Conservation (phyloP, 331 rosid species). For the Phaseolus coccineus region DNA sequence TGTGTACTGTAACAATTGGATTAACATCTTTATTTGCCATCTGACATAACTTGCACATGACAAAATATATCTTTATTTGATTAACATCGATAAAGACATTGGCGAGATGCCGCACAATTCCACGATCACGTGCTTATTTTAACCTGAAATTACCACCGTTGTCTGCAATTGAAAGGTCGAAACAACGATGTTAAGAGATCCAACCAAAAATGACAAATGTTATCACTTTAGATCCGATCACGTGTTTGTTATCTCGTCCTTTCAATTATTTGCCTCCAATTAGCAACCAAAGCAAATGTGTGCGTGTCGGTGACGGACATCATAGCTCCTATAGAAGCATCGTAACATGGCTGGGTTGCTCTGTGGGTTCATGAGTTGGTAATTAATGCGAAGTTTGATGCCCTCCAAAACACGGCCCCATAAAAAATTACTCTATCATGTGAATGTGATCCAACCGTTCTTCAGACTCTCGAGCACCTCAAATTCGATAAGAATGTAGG, state of each 20-base stretch:
- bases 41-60: background rate
- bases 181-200: background rate
- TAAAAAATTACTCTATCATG: constrained; percentile 43
- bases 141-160: background rate
- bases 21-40: too few relatives aligned
- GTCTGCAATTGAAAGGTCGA: constrained; percentile 6
- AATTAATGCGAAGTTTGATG: constrained; percentile 34
- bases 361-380: constrained; percentile 16
- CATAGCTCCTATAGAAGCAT: constrained; percentile 30
- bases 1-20: too few relatives aligned
- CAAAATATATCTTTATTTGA: background rate
- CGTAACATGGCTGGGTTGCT: constrained; percentile 14
- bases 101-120: constrained; percentile 31
- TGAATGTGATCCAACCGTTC: constrained; percentile 38
- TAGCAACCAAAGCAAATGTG: constrained; percentile 7
- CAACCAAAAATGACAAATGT: constrained; percentile 9
- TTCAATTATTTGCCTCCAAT: constrained; percentile 30
- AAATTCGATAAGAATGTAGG: constrained; percentile 43
- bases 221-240: constrained; percentile 34
- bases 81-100: background rate
- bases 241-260: constrained; percentile 2
- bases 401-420: constrained; percentile 36
- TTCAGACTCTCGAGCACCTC: constrained; percentile 39
- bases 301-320: constrained; percentile 47
- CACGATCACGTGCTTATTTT: constrained; percentile 4